Evolutionary conservation across 2,329 filamentous ascomycete species (phyloP).

Genomic region (Boeremia exigua): DNA sequence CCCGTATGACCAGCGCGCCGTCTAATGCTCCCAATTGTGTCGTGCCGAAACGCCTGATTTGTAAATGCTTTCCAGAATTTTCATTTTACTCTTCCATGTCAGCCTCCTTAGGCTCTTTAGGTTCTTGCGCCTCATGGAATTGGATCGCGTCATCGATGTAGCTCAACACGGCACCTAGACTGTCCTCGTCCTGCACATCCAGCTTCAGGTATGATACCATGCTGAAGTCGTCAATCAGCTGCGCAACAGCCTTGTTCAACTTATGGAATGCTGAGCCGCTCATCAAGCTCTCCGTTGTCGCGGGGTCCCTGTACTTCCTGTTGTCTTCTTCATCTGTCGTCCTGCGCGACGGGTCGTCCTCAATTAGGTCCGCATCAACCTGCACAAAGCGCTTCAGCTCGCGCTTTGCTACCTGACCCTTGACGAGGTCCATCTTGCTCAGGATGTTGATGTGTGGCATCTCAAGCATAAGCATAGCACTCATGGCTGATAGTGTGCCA

Average conservation of each 20-base stretch:
- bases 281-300: conserved; percentile 74
- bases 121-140: conserved; percentile 91
- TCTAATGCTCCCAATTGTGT: conserved; percentile 7
- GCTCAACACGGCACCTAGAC: conserved; percentile 81
- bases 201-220: conserved; percentile 96
- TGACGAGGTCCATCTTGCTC: conserved; percentile 97
- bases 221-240: conserved; percentile 94
- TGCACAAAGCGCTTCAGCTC: conserved; percentile 90
- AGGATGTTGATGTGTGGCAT: conserved; percentile 95
- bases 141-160: conserved; percentile 95
- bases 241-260: conserved; percentile 85
- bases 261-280: conserved; percentile 80
- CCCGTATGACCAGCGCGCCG: conserved; percentile 4
- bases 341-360: conserved; percentile 72
- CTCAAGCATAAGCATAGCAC: conserved; percentile 98
- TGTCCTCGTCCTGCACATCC: conserved; percentile 90
- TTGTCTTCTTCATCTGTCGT: conserved; percentile 53
- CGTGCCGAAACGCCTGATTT: conserved; percentile 15
- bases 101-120: conserved; percentile 72
- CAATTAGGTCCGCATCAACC: conserved; percentile 80
- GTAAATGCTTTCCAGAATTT: conserved; percentile 1
- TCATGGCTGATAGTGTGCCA: conserved; percentile 95
- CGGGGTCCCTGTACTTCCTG: conserved; percentile 64
- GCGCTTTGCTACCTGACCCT: conserved; percentile 83
- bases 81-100: conserved; percentile 15